Percentiles rank a stretch among this genome's conserved stretches.
Conservation (phyloP, 2,329 filamentous ascomycete genomes). For the Calonectria pteridis region DNA sequence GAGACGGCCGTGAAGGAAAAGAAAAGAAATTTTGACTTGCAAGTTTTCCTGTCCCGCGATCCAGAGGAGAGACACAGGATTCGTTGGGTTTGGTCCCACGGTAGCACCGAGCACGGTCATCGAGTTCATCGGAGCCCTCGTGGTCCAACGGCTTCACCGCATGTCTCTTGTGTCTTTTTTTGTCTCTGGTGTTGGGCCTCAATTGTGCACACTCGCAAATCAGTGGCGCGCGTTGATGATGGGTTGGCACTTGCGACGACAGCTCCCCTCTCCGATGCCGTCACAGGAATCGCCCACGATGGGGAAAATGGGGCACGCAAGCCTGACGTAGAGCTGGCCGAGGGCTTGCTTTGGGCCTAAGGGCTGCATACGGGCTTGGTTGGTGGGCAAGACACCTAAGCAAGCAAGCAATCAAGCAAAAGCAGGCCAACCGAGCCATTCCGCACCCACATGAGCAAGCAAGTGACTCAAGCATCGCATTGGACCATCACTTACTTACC, state of each 20-base stretch:
- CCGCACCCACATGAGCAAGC: slow-evolving; percentile 9
- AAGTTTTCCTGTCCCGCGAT: not conserved
- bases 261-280: not conserved
- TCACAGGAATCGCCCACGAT: not conserved
- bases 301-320: slow-evolving; percentile 1
- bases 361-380: slow-evolving; percentile 15
- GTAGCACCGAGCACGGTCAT: slow-evolving; percentile 20
- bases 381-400: slow-evolving; percentile 18
- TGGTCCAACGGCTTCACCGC: slow-evolving; percentile 23
- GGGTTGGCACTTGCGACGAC: not conserved
- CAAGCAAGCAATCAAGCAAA: slow-evolving; percentile 16
- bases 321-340: slow-evolving; percentile 6
- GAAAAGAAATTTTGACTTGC: not conserved
- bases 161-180: slow-evolving; percentile 13
- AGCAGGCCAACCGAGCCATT: slow-evolving; percentile 1
- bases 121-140: slow-evolving; percentile 12
- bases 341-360: slow-evolving; percentile 9
- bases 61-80: not conserved
- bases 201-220: not conserved
- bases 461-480: slow-evolving; percentile 3
- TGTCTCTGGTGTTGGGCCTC: not conserved
- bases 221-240: not conserved
- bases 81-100: slow-evolving; percentile 14
- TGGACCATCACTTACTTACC: slow-evolving; percentile 1
- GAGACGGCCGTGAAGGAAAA: not conserved